phyloP scores from a whole-genome alignment of 1,139 yeast genomes.

The Candida sanyaensis region DNA sequence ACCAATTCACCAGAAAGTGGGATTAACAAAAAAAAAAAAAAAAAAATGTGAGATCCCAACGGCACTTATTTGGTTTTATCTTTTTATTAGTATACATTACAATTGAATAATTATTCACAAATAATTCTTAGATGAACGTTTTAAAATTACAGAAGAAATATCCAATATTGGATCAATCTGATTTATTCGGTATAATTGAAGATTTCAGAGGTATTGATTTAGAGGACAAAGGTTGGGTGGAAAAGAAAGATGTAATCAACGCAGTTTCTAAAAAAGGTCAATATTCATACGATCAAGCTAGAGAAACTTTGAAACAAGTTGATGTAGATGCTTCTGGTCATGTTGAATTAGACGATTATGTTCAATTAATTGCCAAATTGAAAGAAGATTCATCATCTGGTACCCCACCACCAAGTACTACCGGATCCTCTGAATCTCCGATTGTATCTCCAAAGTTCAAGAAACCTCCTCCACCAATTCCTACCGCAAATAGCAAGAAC shows the following conservation, averaged over 20 bases:
- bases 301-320: conserved; percentile 88
- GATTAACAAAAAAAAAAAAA: too few species aligned
- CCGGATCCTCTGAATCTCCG: conserved; percentile 21
- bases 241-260: conserved; percentile 86
- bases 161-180: conserved; percentile 84
- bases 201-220: conserved; percentile 74
- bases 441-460: conserved; percentile 23
- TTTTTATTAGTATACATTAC: background rate
- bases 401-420: conserved; percentile 18
- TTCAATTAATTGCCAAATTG: conserved; percentile 76
- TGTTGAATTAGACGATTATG: conserved; percentile 95
- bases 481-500: conserved; percentile 54
- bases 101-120: conserved; percentile 4
- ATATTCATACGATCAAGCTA: conserved; percentile 86
- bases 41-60: too few species aligned
- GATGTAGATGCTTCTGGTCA: conserved; percentile 96
- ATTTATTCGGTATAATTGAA: conserved; percentile 80
- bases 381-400: conserved; percentile 43
- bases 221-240: conserved; percentile 95
- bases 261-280: conserved; percentile 77
- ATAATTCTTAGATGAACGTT: conserved; percentile 40
- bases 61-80: background rate
- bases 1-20: background rate
- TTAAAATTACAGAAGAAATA: conserved; percentile 71
- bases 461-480: conserved; percentile 34